Evolutionary conservation across 495 filamentous ascomycete species (phyloP), one percentile per base, ranked within the genome.

Genomic region (Schizothecium vesticola): DNA sequence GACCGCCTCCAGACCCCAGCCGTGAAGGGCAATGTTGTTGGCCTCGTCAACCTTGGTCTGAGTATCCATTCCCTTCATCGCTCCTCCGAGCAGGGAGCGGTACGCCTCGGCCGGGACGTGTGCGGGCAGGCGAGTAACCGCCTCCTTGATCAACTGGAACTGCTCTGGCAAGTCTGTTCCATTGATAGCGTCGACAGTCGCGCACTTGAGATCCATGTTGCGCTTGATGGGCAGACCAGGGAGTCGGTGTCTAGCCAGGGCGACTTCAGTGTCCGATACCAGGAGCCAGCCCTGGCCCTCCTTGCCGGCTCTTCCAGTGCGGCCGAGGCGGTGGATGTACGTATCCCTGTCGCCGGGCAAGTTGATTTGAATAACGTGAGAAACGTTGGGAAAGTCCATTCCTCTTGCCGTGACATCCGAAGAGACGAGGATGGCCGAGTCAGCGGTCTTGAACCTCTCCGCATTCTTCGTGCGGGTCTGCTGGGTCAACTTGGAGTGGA

Each of bases 311-410:
- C 87, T 79, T 25, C 85, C 87, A 28, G 87, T 89, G 69, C 87
- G 91, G 25, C 94, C 94, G 66, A 97, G 83, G 65, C 94, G 88
- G 77, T 97, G 94, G 70, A 97, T 91, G 77, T 97, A 97, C 65
- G 89, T 85, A 66, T 97, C 94, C 19, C 87, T 81, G 69, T 85
- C 85, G 8, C 84, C 78, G 4, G 94, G 92, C 16, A 90, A 72
- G 60, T 92, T 91, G 64, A 94, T 77, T 75, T 97, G 94, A 74
- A 97, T 87, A 69, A 97, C 93, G 70, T 97, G 87, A 58, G 93
- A 90, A 63, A 97, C 94, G 70, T 93, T 89, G 64, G 94, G 93
- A 81, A 97, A 97, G 77, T 97, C 94, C 92, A 97, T 94, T 72
- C 95, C 95, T 75, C 95, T 89, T 16, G 95, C 92, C 1, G 94